A percentile compares a stretch with the other conserved stretches of the same genome.
These are phyloP conservation scores for Senna tora DNA, from an alignment of 306 rosid species.

Conservation along the genomic window DNA sequence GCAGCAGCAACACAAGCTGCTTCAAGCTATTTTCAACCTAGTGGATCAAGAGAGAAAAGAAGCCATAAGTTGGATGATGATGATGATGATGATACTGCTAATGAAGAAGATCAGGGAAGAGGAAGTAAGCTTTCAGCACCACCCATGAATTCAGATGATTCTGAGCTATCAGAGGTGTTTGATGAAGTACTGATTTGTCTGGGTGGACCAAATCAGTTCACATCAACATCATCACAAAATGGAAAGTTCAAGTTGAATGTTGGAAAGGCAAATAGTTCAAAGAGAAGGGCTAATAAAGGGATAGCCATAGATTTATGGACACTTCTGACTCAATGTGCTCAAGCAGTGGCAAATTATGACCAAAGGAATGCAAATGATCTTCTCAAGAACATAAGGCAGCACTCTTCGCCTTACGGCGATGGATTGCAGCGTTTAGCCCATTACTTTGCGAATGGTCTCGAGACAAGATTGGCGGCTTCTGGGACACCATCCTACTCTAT, in stretches of 20 bases:
- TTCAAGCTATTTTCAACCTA: background rate
- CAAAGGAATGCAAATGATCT: conserved; percentile 58
- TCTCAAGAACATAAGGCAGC: conserved; percentile 64
- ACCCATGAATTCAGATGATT: conserved; percentile 32
- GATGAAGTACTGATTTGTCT: conserved; percentile 48
- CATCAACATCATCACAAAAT: conserved; percentile 18
- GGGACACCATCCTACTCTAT: conserved; percentile 45
- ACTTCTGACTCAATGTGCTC: conserved; percentile 75
- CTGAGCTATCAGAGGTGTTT: conserved; percentile 45
- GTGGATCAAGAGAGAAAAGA: conserved; percentile 44
- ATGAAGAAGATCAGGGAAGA: conserved; percentile 46
- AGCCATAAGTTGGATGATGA: conserved; percentile 33
- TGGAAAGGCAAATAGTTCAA: conserved; percentile 39
- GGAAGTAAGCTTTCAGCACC: conserved; percentile 54
- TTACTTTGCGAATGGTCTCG: conserved; percentile 70
- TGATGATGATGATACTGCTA: conserved; percentile 3
- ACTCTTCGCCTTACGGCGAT: conserved; percentile 65
- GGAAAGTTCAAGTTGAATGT: conserved; percentile 21
- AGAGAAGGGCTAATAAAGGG: conserved; percentile 39
- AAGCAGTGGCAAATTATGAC: conserved; percentile 66
- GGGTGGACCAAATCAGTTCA: background rate
- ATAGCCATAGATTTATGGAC: conserved; percentile 62
- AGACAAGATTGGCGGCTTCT: conserved; percentile 55
- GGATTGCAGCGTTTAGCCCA: conserved; percentile 69
- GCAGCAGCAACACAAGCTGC: conserved; percentile 27